Conservation (phyloP, 1,284 basidiomycete species). For the Tylopilus orsonianus region DNA sequence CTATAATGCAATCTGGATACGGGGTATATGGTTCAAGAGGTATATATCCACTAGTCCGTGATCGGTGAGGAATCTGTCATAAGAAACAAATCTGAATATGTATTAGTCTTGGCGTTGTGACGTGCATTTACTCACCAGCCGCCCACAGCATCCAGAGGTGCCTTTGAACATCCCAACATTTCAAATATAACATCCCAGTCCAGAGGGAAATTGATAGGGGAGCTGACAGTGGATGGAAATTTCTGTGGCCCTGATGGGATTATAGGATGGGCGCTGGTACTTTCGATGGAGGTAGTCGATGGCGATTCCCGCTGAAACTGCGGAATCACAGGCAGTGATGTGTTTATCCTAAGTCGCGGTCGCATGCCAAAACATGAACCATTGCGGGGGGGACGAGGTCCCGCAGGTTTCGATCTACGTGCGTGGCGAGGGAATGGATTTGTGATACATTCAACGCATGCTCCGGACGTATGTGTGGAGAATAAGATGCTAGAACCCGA, state of each 20-base stretch:
- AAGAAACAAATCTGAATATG: neutral
- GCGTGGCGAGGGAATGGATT: constrained; percentile 1
- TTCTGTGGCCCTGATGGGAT: constrained; percentile 8
- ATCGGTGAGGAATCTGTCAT: constrained; percentile 4
- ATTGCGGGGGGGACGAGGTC: constrained; percentile 26
- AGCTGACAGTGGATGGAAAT: constrained; percentile 6
- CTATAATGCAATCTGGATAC: constrained; percentile 7
- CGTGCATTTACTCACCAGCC: constrained; percentile 17
- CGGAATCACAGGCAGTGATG: constrained; percentile 12
- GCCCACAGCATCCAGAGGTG: neutral
- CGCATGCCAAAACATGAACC: constrained; percentile 6
- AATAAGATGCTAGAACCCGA: constrained; percentile 22
- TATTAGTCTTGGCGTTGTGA: neutral
- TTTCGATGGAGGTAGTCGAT: constrained; percentile 12
- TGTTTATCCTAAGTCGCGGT: constrained; percentile 17
- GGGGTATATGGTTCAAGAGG: constrained; percentile 7
- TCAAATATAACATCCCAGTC: constrained; percentile 40
- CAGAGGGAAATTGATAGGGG: constrained; percentile 27
- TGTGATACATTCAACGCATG: constrained; percentile 6
- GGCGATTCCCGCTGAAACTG: constrained; percentile 11
- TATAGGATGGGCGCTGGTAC: constrained; percentile 1
- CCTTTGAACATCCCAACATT: constrained; percentile 21
- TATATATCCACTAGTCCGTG: constrained; percentile 7
- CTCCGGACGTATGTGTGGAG: constrained; percentile 6
- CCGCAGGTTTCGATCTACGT: constrained; percentile 23